Evolutionary conservation across 257 asterid genomes (phyloP).

Genomic region (Asclepias syriaca): DNA sequence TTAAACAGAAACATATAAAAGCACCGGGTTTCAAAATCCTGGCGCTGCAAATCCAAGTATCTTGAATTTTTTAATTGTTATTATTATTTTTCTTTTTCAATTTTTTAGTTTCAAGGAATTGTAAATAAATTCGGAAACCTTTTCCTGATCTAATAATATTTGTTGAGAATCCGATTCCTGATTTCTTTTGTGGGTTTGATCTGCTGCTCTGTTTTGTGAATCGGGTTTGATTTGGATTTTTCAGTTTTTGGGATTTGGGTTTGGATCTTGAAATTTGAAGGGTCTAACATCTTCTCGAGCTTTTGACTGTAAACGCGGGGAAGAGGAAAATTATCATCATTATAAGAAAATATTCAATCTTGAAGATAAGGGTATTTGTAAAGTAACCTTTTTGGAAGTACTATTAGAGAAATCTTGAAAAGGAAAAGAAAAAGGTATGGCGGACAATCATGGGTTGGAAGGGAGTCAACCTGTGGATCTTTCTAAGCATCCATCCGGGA

Average conservation of each 20-base stretch:
- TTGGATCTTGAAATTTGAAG: constrained; percentile 3
- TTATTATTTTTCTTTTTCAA: not conserved
- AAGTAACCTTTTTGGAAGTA: not conserved
- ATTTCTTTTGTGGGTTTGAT: not conserved
- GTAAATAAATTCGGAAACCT: not conserved
- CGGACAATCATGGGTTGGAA: constrained; percentile 12
- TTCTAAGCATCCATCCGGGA: constrained; percentile 29
- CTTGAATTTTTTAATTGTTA: not conserved
- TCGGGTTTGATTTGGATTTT: not conserved
- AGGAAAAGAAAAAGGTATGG: constrained; percentile 13
- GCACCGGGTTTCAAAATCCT: constrained; percentile 3
- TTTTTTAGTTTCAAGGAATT: not conserved
- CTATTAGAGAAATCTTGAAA: not conserved
- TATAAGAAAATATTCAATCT: not conserved
- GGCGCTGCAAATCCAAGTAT: not conserved
- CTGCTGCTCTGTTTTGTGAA: not conserved
- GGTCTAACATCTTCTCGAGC: not conserved
- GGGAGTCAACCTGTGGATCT: constrained; percentile 31
- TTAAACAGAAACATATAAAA: not conserved
- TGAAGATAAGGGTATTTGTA: too few species aligned
- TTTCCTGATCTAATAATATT: not conserved
- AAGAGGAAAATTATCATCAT: not conserved
- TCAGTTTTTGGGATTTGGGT: not conserved
- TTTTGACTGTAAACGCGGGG: not conserved
- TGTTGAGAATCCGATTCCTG: not conserved